These are phyloP conservation scores for Cladosporium sp. DNA, from an alignment of 2,329 filamentous ascomycete genomes.

Conservation along the genomic window DNA sequence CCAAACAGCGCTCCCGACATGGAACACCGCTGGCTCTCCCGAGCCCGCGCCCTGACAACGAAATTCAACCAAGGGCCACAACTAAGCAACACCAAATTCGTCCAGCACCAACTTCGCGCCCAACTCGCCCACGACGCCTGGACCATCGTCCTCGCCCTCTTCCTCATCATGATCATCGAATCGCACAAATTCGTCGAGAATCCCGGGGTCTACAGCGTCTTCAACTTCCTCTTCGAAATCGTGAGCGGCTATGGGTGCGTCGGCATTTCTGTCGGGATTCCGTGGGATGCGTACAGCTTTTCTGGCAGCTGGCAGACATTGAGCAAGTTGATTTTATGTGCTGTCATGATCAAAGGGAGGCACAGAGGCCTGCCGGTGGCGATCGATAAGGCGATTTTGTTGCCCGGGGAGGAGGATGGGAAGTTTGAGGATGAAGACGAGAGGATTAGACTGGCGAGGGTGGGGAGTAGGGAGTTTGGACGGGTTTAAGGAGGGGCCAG, in stretches of 20 bases:
- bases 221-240: constrained; percentile 45
- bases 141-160: constrained; percentile 42
- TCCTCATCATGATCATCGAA: constrained; percentile 46
- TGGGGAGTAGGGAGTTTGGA: constrained; percentile 13
- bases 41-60: constrained; percentile 14
- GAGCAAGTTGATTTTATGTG: constrained; percentile 53
- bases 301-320: constrained; percentile 46
- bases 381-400: constrained; percentile 46
- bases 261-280: constrained; percentile 45
- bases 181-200: constrained; percentile 31
- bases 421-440: constrained; percentile 36
- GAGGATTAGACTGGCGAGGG: constrained; percentile 17
- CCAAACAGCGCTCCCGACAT: constrained; percentile 16
- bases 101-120: constrained; percentile 41
- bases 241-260: constrained; percentile 41
- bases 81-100: constrained; percentile 34
- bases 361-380: constrained; percentile 54
- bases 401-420: constrained; percentile 31
- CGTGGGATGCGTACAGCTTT: constrained; percentile 43
- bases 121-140: constrained; percentile 46
- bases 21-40: background rate
- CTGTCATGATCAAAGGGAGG: constrained; percentile 53
- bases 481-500: background rate
- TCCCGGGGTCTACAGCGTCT: constrained; percentile 37
- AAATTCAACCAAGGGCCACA: constrained; percentile 5